Evolutionary conservation across 768 basidiomycete genomes (phyloP), one percentile per base, ranked within the genome.

Genomic region (Imleria badia): DNA sequence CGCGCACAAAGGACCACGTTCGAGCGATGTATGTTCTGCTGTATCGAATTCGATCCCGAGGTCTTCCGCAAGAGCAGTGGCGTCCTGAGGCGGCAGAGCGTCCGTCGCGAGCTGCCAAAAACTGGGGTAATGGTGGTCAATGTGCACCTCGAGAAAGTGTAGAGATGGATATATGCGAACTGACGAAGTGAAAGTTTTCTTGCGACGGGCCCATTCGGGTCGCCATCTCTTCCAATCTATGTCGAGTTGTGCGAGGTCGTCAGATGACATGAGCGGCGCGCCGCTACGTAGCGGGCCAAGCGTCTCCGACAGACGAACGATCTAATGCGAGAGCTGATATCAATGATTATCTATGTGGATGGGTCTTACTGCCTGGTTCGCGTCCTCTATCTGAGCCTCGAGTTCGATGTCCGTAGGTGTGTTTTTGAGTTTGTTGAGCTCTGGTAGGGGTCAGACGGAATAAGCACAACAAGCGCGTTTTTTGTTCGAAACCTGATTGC

Each of bases 21-120:
- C 93, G 29, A 95, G 70, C 23, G 71, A 73, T 34, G 61, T 59
- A 60, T 91, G 90, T 69, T 94, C 93, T 4, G 77, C 62, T 12
- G 87, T 83, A 62, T 96, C 94, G 38, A 75, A 73, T 66, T 91
- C 89, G 54, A 95, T 82, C 2, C 92, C 93, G 33, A 94, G 82
- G 50, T 88, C 85, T 66, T 95, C 94, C 20, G 80, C 81, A 11
- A 94, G 83, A 38, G 71, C 74, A 11, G 72, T 60, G 0, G 84
- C 81, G 45, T 91, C 86, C 65, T 84, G 82, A 38, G 87, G 85
- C 4, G 86, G 66, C 5, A 91, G 69, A 10, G 82, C 67, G 48
- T 94, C 91, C 6, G 84, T 84, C 15, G 82, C 82, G 26, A 87
- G 71, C 49, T 83, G 78, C 83, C 92, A 89, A 63, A 94, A 81